A percentile compares a stretch with the other conserved stretches of the same genome.
phyloP scores from a whole-genome alignment of 495 filamentous ascomycete genomes.

The Penicillium psychrofluorescens region DNA sequence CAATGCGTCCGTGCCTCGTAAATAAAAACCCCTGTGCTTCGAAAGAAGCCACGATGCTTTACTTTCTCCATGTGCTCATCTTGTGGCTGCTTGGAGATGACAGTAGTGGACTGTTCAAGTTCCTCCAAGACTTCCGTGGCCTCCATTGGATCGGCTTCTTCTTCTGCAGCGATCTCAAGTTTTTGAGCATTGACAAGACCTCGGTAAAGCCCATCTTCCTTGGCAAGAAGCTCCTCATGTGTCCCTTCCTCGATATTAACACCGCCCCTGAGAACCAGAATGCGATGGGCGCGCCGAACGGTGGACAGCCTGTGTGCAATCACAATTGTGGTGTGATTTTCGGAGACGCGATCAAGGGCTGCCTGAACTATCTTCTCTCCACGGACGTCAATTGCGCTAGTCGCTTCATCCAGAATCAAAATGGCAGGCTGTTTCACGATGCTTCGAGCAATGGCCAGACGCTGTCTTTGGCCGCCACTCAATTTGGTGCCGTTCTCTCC shows the following conservation, averaged over 20 bases:
- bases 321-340: conserved; percentile 23
- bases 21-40: too few species aligned
- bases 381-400: conserved; percentile 45
- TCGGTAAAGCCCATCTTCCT: background rate
- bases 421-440: conserved; percentile 43
- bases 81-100: too few species aligned
- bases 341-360: conserved; percentile 26
- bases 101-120: too few species aligned
- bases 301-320: conserved; percentile 20
- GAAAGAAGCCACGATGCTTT: too few species aligned
- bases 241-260: conserved; percentile 13
- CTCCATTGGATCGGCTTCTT: too few species aligned
- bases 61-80: too few species aligned
- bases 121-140: too few species aligned
- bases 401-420: conserved; percentile 53
- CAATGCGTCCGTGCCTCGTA: too few species aligned
- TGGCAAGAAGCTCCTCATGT: conserved; percentile 2
- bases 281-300: conserved; percentile 20
- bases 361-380: conserved; percentile 46
- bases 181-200: too few species aligned
- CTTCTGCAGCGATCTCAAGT: too few species aligned
- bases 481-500: conserved; percentile 61
- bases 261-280: conserved; percentile 21
- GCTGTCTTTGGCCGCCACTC: conserved; percentile 69
- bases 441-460: conserved; percentile 66